Base-by-base conservation (phyloP, 2,329 filamentous ascomycete species). In the Trichoderma sp. region DNA sequence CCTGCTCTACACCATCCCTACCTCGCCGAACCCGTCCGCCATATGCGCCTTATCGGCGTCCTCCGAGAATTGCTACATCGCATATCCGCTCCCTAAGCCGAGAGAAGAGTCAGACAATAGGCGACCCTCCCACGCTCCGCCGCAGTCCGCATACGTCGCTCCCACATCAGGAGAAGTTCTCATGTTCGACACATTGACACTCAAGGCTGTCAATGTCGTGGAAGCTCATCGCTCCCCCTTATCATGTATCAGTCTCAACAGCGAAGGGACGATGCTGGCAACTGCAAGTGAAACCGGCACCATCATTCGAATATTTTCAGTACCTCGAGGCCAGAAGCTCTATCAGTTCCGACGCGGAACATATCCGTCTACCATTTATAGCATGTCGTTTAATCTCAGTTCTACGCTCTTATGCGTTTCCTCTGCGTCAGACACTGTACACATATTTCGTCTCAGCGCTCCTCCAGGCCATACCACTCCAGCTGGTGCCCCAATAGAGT, bases 241-340 rank as follows among this genome's bases (percentile, higher is more conserved):
- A 19, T 97, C 93, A 14, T 96, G 91, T 77, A 93, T 99, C 66
- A 92, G 94, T 27, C 85, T 99, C 71, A 99, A 97, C 79, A 94
- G 89, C 76, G 94, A 97, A 71, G 96, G 96, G 14, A 97, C 92
- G 3, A 81, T 97, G 55, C 85, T 99, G 56, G 96, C 96, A 16
- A 99, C 96, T 2, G 93, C 96, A 1, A 98, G 95, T 27, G 96
- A 99, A 79, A 99, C 97, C 65, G 96, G 96, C 72, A 99, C 96
- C 0, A 97, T 99, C 71, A 97, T 99, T 72, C 90, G 96, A 19
- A 94, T 99, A 64, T 99, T 99, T 80, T 93, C 93, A 0, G 89
- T 99, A 1, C 96, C 96, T 3, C 89, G 90, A 72, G 96, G 93
- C 13, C 91, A 95, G 76, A 99, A 98, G 79, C 86, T 99, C 21